These are phyloP conservation scores for Microthlaspi erraticum DNA, from an alignment of 345 rosid species.

Conservation along the genomic window DNA sequence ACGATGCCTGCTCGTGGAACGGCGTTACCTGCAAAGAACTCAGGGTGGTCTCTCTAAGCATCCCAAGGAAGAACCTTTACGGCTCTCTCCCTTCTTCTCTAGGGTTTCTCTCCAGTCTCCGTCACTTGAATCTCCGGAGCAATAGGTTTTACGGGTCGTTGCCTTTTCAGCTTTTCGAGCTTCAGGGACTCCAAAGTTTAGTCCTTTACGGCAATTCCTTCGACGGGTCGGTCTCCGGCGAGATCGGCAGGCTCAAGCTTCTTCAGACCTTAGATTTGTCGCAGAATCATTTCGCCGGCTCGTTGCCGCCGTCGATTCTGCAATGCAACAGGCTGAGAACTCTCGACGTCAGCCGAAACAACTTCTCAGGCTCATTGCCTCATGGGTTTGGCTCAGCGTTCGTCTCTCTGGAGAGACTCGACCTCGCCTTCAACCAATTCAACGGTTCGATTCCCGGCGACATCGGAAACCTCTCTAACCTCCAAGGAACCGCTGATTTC, in stretches of 20 bases:
- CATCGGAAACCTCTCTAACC: slow-evolving; percentile 76
- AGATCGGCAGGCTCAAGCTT: slow-evolving; percentile 72
- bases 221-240: slow-evolving; percentile 69
- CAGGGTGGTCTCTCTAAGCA: slow-evolving; percentile 77
- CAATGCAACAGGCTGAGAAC: slow-evolving; percentile 78
- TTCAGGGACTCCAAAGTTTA: slow-evolving; percentile 84
- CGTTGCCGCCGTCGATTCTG: slow-evolving; percentile 67
- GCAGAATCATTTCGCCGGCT: slow-evolving; percentile 78
- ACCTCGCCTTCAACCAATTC: slow-evolving; percentile 80
- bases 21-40: slow-evolving; percentile 86
- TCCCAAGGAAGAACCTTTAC: slow-evolving; percentile 80
- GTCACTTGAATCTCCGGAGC: slow-evolving; percentile 85
- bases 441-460: slow-evolving; percentile 74
- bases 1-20: slow-evolving; percentile 85
- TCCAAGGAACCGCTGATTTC: slow-evolving; percentile 97
- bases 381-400: slow-evolving; percentile 66
- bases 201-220: slow-evolving; percentile 93
- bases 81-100: slow-evolving; percentile 81
- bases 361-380: slow-evolving; percentile 78
- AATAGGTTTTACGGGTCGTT: slow-evolving; percentile 71
- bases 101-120: slow-evolving; percentile 81
- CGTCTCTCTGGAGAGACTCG: slow-evolving; percentile 72
- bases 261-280: slow-evolving; percentile 88
- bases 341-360: slow-evolving; percentile 81
- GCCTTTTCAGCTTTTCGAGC: slow-evolving; percentile 72